Base-by-base conservation (phyloP, 75 land plant genomes). In the Adiantum capillusveneris region DNA sequence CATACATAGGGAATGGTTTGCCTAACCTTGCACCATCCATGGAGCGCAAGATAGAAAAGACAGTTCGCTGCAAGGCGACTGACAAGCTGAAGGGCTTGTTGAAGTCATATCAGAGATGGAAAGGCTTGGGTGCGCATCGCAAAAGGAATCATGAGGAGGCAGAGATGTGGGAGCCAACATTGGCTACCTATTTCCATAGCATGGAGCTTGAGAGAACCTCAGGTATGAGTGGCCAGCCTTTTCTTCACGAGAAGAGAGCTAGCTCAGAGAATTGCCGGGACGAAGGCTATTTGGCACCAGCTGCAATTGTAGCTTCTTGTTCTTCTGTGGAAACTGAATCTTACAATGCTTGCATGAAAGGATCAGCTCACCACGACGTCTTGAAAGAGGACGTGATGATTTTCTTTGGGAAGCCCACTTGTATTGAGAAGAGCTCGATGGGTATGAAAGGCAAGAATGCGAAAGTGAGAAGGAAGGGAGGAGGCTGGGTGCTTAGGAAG, bases 131-230 rank as follows among this genome's bases (percentile, higher is more conserved):
- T 2, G 3, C 25, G 2, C 9, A 13, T 2, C 28, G 31, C 13
- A 30, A 30, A 17, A 6, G 41, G 2, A 21, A 34, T 34, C 30
- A 34, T 20, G 16, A 58, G 39, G 41, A 58, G 31, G 39, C 37
- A 34, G 60, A 58, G 41, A 58, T 58, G 41, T 58, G 60, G 60
- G 60, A 29, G 6, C 60, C 60, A 6, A 58, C 60, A 21, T 20
- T 58, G 39, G 60, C 60, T 58, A 34, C 60, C 6, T 58, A 58
- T 34, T 58, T 58, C 21, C 60, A 58, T 3, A 54, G 57, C 57
- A 54, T 54, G 30, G 60, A 58, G 17, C 21, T 46, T 1, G 49
- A 46, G 17, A 20, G 49, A 14, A n/a, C 14, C n/a, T n/a, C 21
- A 6, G 49, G 5, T 7, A 17, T 14, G 3, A 17, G 17, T 46